Evolutionary conservation across 2,329 filamentous ascomycete species (phyloP), one percentile per base, ranked within the genome.

Genomic region (Apiospora malaysiana): DNA sequence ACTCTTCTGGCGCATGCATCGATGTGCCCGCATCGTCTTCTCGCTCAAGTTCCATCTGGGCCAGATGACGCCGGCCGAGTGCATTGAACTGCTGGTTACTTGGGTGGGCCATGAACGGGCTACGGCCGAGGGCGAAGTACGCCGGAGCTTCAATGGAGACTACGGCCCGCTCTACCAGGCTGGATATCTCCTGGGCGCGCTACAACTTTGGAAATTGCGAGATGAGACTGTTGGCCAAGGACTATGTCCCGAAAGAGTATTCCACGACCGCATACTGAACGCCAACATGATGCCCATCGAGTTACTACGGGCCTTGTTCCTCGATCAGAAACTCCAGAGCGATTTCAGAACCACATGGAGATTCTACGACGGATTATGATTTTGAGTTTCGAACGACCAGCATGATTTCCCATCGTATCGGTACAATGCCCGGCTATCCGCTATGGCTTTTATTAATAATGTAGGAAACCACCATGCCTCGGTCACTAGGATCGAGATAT

Each of bases 1-100:
- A 73, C 78, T 91, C 9, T 90, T 90, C 76, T 90, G 88, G 88
- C 83, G 87, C 18, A 89, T 90, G 85, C 88, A 91, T 76, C 86
- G 89, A 40, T 90, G 88, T 74, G 85, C 86, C 7, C 85, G 89
- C 47, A 90, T 90, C 73, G 79, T 87, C 16, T 90, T 90, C 78
- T 88, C 86, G 0, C 77, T 90, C 1, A 85, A 84, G 49, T 90
- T 89, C 71, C 88, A 90, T 75, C 82, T 90, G 0, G 87, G 87
- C 1, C 76, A 85, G 72, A 84, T 89, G 82, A 83, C 79, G 12
- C 83, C 88, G 1, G 81, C 83, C 71, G 84, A 89, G 74, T 90
- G 87, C 69, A 84, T 91, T 21, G 86, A 90, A 71, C 75, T 89
- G 69, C 81, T 90, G 1, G 87, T 90, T 0, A 78, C 87, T 37